Evolutionary conservation across 805 yeast genomes (phyloP).

Genomic region (Kluyveromyces siamensis): DNA sequence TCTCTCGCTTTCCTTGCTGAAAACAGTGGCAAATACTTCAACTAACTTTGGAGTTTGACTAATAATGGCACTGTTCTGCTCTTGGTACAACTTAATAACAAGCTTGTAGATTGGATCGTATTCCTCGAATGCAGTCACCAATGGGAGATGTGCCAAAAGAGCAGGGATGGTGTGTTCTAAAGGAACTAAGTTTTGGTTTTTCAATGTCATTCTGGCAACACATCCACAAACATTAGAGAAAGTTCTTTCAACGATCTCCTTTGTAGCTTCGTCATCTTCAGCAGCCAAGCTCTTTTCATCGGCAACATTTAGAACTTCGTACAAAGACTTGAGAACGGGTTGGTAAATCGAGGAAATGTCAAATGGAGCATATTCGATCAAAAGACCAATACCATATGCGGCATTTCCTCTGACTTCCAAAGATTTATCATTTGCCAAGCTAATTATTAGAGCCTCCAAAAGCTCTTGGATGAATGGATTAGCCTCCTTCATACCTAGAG

Average conservation of each 20-base stretch:
- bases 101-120: constrained; percentile 82
- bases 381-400: constrained; percentile 89
- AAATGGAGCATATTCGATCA: constrained; percentile 40
- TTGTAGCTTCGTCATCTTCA: constrained; percentile 62
- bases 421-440: constrained; percentile 66
- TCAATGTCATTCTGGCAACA: constrained; percentile 83
- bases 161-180: constrained; percentile 66
- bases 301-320: constrained; percentile 68
- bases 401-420: constrained; percentile 90
- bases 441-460: constrained; percentile 57
- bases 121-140: constrained; percentile 84
- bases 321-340: constrained; percentile 55
- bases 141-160: constrained; percentile 71
- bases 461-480: constrained; percentile 65
- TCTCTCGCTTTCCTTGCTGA: constrained; percentile 67
- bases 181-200: constrained; percentile 66
- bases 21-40: constrained; percentile 59
- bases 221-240: constrained; percentile 96
- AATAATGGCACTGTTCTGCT: constrained; percentile 46
- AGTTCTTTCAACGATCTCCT: constrained; percentile 72
- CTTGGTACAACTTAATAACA: constrained; percentile 61
- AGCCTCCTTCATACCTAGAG: constrained; percentile 56
- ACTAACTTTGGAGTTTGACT: constrained; percentile 52
- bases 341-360: constrained; percentile 59
- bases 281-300: constrained; percentile 52